Evolutionary conservation across 352 stramenopile species (phyloP).

Genomic region (Phytophthora sansomeana): DNA sequence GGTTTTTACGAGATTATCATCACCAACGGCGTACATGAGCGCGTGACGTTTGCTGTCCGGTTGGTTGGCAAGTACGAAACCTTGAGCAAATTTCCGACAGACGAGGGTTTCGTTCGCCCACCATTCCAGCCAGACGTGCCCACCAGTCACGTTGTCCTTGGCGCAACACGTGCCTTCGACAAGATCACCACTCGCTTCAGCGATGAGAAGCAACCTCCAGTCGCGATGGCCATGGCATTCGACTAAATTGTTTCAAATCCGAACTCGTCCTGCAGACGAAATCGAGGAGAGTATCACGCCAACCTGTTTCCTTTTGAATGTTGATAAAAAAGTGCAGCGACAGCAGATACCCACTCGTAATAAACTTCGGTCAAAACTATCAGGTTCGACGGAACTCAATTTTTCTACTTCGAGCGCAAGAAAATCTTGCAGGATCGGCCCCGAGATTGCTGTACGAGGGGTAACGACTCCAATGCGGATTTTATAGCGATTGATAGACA

Average conservation of each 20-base stretch:
- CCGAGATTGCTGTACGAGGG: too few species aligned
- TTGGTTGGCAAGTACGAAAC: slow-evolving; percentile 53
- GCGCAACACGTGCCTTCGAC: slow-evolving; percentile 18
- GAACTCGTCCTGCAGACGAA: not conserved
- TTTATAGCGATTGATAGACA: too few species aligned
- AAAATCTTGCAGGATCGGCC: too few species aligned
- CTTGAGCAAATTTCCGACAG: slow-evolving; percentile 49
- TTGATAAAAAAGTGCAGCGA: not conserved
- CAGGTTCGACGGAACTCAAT: too few species aligned
- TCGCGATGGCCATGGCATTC: slow-evolving; percentile 25
- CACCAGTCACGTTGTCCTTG: slow-evolving; percentile 15
- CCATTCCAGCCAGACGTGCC: not conserved
- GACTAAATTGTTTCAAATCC: slow-evolving; percentile 11
- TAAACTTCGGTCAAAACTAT: too few species aligned
- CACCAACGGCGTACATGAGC: slow-evolving; percentile 75
- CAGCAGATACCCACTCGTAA: not conserved
- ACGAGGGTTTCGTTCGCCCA: slow-evolving; percentile 9
- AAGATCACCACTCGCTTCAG: slow-evolving; percentile 1
- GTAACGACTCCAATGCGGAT: too few species aligned
- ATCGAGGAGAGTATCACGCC: not conserved
- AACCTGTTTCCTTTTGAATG: not conserved
- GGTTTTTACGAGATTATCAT: slow-evolving; percentile 82
- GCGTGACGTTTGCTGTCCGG: slow-evolving; percentile 70
- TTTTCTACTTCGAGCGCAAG: too few species aligned
- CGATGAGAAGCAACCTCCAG: not conserved